A percentile compares a stretch with the other conserved stretches of the same genome.
phyloP scores from a whole-genome alignment of 768 basidiomycete genomes.

The Rhizopogon roseolus region DNA sequence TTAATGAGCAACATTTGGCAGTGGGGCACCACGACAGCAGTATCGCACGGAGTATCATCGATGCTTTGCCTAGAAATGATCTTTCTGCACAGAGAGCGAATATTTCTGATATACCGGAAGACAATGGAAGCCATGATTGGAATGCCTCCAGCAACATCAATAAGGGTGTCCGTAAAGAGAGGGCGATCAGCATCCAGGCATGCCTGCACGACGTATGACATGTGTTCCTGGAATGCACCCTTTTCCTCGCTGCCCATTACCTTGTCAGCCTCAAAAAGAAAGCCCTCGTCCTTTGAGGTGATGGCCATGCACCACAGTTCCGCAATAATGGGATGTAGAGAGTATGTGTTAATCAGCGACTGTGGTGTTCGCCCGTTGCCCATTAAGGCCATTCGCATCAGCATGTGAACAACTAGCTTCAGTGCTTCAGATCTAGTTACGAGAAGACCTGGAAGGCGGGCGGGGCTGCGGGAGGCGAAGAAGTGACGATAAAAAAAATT shows the following conservation, averaged over 20 bases:
- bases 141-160: constrained; percentile 1
- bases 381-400: background rate
- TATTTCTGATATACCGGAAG: background rate
- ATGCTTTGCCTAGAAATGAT: background rate
- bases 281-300: background rate
- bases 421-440: background rate
- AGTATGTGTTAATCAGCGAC: background rate
- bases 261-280: background rate
- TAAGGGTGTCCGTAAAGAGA: background rate
- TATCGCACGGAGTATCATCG: background rate
- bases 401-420: constrained; percentile 1
- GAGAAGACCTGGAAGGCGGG: constrained; percentile 1
- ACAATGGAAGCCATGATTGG: background rate
- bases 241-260: background rate
- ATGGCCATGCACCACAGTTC: background rate
- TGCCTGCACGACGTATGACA: constrained; percentile 1
- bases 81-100: background rate
- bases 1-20: background rate
- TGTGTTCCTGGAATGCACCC: constrained; percentile 1
- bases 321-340: background rate
- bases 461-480: background rate
- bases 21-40: background rate
- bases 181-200: background rate
- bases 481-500: background rate
- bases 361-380: background rate